Conservation (phyloP, 225 moss, liverwort and hornwort species). For the Lunularia cruciata region DNA sequence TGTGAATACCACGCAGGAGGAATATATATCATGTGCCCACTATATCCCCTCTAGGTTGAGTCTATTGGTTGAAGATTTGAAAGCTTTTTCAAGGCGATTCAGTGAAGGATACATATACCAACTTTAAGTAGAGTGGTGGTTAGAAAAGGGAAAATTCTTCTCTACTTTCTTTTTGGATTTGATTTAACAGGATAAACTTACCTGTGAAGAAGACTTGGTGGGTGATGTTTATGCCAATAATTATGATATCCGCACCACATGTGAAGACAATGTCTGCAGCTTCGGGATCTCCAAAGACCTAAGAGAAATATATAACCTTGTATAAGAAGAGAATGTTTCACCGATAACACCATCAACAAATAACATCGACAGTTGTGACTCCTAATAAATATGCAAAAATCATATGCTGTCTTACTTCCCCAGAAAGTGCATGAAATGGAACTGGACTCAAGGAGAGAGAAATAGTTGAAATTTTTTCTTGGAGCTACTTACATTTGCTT, state of each 20-base stretch:
- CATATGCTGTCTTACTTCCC: too few species aligned
- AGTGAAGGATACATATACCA: too few species aligned
- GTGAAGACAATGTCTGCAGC: conserved; percentile 93
- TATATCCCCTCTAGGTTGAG: background rate
- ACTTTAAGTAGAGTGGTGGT: too few species aligned
- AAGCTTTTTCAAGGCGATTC: too few species aligned
- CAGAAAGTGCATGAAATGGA: background rate
- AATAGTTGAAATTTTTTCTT: background rate
- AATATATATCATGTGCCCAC: background rate
- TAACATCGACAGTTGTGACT: background rate
- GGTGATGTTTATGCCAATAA: conserved; percentile 86
- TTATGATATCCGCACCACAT: conserved; percentile 82
- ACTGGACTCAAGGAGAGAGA: background rate
- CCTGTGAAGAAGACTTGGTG: conserved; percentile 86
- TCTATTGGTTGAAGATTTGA: too few species aligned
- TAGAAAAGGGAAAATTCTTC: too few species aligned
- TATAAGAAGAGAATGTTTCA: background rate
- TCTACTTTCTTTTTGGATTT: too few species aligned
- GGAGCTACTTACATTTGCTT: conserved; percentile 63
- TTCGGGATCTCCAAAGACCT: conserved; percentile 85
- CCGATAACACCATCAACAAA: too few species aligned
- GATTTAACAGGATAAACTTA: conserved; percentile 20
- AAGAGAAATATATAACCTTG: background rate
- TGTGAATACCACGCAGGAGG: conserved; percentile 24
- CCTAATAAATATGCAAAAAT: too few species aligned